Conservation (phyloP, 345 rosid genomes). For the Mallotus nudiflorus region DNA sequence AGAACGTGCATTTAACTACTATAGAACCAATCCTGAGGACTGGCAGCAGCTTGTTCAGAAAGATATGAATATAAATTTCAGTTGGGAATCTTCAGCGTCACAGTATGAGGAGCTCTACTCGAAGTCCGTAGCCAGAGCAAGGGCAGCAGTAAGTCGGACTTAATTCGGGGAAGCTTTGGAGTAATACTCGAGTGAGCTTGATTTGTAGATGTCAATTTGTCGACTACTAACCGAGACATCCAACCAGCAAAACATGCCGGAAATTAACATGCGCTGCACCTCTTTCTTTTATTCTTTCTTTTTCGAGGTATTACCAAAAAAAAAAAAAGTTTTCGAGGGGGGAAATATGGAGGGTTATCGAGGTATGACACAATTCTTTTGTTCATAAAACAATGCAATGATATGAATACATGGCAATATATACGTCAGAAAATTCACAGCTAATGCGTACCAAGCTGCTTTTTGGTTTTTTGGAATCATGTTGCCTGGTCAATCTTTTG, state of each 20-base stretch:
- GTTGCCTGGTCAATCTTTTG: no score
- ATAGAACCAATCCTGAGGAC: conserved; percentile 42
- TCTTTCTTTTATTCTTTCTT: background rate
- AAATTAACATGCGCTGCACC: background rate
- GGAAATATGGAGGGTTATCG: background rate
- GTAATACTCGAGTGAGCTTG: no score
- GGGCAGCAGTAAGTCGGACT: conserved; percentile 41
- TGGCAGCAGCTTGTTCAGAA: conserved; percentile 73
- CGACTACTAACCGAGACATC: background rate
- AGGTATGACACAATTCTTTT: conserved; percentile 19
- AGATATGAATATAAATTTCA: conserved; percentile 80
- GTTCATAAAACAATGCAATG: conserved; percentile 15
- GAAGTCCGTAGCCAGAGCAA: conserved; percentile 68
- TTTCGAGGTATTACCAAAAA: no score
- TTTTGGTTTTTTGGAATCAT: no score
- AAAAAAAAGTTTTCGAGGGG: no score
- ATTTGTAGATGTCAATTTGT: background rate
- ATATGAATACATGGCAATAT: background rate
- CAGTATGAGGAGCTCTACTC: conserved; percentile 84
- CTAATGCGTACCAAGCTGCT: background rate
- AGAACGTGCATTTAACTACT: conserved; percentile 70
- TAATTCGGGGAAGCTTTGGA: no score
- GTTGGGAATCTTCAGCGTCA: conserved; percentile 82
- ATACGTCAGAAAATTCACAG: background rate
- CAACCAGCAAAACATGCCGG: background rate